Base-by-base conservation (phyloP, 2,329 filamentous ascomycete species). In the Colletotrichum siamense region DNA sequence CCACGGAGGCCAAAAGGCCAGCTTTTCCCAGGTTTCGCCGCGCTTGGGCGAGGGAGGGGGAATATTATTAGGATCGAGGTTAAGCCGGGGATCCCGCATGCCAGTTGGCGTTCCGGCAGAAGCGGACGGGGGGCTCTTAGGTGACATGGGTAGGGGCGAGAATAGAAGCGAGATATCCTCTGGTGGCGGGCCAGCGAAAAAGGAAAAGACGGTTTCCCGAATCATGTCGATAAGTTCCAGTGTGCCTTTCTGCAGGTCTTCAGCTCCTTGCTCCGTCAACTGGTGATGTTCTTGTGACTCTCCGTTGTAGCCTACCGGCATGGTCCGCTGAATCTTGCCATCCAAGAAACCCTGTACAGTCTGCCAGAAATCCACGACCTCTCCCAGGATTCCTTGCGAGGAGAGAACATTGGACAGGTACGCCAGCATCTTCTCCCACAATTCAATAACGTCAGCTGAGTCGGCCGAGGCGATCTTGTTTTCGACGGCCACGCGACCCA, bases 1-100 rank as follows among this genome's bases (percentile, higher is more conserved):
- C 86, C 95, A 94, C 0, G 96, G 97, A 6, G 96, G 96, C 96
- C 96, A 99, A 84, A 99, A 99, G 0, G 96, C 96, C 84, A 97
- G 92, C 86, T 96, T 94, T 82, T 99, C 97, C 95, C 96, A 99
- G 0, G 93, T 87, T 80, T 98, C 95, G 8, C 96, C 96, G 61
- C 91, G 91, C 79, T 90, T 95, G 0, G 95, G 95, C 0, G 94
- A 95, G 2, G 94, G 93, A 13, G 93, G 92, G 2, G 95, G 96
- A 4, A 95, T 87, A 77, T 95, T 96, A 81, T 91, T 94, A 0
- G 92, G 89, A 81, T 98, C 95, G 76, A 98, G 92, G 71, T 93
- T 94, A 85, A 98, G 96, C 2, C 94, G 92, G 62, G 94, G 93
- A 79, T 95, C 94, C 70, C 92, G 91, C 1, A 90, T 85, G 22